Evolutionary conservation across 2,329 filamentous ascomycete genomes (phyloP), one percentile per base, ranked within the genome.

Genomic region (Pseudogymnoascus sp.): DNA sequence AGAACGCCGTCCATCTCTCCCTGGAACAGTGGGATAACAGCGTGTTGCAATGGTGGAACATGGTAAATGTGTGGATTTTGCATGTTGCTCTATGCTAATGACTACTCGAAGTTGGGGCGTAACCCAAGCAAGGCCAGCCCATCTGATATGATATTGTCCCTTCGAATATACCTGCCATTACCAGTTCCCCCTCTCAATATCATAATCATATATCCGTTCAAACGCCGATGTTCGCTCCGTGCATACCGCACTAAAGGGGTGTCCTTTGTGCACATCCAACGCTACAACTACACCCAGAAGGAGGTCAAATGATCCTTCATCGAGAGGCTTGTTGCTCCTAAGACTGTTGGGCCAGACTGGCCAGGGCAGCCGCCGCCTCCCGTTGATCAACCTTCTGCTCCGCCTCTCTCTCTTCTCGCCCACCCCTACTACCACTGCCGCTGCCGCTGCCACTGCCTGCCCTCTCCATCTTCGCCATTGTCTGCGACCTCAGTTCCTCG

Each of bases 291-390:
- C 28, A 55, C n/a, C 28, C n/a, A 55, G 49, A 55, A 55, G 28
- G 49, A 19, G 14, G 16, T n/a, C 28, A 55, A 55, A 12, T 19
- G 49, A 33, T 14, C 45, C 16, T 33, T 55, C 16, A 12, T 12
- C 28, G 28, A 22, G 8, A 55, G 49, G 28, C 9, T 12, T 22
- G 28, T 28, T 35, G 49, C 28, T 33, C 16, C 28, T 55, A 39
- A 19, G 36, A 33, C 49, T 55, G 49, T 14, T 55, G 49, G 49
- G 49, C 49, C 49, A 55, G 16, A 35, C 49, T 55, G 49, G 49
- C 49, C 49, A 55, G 22, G 49, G 49, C 49, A 35, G 49, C 49
- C 8, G 49, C 49, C 49, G 49, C 49, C 16, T 55, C 49, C 16
- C 25, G 25, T 11, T 55, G 49, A 5, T 55, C 49, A 5, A 55